Percentiles rank a stretch among this genome's conserved stretches.
Evolutionary conservation across 139 green algal species (phyloP).

Genomic region (Pedinophyceae sp.): DNA sequence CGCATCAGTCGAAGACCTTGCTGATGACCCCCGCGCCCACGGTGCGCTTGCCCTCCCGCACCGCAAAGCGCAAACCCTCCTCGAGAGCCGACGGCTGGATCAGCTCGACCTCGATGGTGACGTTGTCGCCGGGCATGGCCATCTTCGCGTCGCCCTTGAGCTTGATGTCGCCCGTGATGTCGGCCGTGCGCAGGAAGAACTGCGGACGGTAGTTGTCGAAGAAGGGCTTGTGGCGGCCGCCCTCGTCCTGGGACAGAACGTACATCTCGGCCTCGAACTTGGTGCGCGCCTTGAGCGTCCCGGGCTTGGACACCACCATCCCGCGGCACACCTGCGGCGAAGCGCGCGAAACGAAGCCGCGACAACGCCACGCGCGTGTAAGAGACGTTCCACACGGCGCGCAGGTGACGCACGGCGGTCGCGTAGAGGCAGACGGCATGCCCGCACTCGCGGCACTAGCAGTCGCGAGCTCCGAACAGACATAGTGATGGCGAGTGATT

Average conservation of each 20-base stretch:
- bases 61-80: constrained; percentile 80
- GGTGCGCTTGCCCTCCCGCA: constrained; percentile 85
- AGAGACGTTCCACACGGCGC: too few species aligned
- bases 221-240: constrained; percentile 94
- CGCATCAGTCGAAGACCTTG: constrained; percentile 26
- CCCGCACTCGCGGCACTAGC: too few species aligned
- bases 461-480: too few species aligned
- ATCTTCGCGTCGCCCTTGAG: constrained; percentile 77
- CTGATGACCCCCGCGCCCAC: constrained; percentile 88
- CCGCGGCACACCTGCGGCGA: background rate
- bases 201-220: constrained; percentile 94
- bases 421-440: too few species aligned
- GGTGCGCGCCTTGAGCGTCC: constrained; percentile 54
- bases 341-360: too few species aligned
- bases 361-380: too few species aligned
- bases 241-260: constrained; percentile 93
- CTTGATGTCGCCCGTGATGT: constrained; percentile 70
- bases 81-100: constrained; percentile 42
- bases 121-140: constrained; percentile 98
- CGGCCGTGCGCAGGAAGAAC: constrained; percentile 95
- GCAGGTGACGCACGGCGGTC: too few species aligned
- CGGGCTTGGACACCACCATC: constrained; percentile 71
- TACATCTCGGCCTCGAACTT: constrained; percentile 87
- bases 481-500: too few species aligned
- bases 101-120: constrained; percentile 74